Evolutionary conservation across 1,284 basidiomycete genomes (phyloP), one percentile per base, ranked within the genome.

Genomic region (Tetrapyrgos nigripes): DNA sequence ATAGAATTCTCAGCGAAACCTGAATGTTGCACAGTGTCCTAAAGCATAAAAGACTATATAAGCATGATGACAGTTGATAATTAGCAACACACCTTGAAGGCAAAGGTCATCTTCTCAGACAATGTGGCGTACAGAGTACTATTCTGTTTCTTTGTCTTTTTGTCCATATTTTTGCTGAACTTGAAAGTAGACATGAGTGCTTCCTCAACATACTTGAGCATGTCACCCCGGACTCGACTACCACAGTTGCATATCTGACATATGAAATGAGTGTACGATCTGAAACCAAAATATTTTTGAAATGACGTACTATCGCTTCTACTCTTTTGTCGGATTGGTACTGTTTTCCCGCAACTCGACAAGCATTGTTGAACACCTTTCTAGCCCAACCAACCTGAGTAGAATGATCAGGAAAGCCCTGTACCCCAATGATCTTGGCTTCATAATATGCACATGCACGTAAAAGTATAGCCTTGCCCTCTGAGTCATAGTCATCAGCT

Each of bases 1-100:
- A 58, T 58, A 17, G 29, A 19, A 46, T 52, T 37, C 21, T 57
- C 55, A 10, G 51, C 51, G 23, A 33, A 53, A 5, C 10, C 21
- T 11, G 8, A 33, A 13, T 4, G 51, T 9, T 53, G 29, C 10
- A 24, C 19, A 23, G 43, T 26, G 33, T 19, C 37, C 29, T 53
- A 37, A 3, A 23, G 8, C 14, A 23, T 52, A 6, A n/a, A 24
- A 33, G 37, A 11, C 10, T 23, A 23, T 50, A 37, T 27, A 37
- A 17, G 10, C 8, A 31, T 19, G 23, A 53, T 11, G 26, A 40
- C 37, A n/a, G 31, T 33, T 4, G 9, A 26, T 8, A 11, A 40
- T 11, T 8, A 24, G 21, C 19, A 26, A n/a, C 40, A 37, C 28
- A 37, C 52, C 52, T 53, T 53, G 37, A 45, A 53, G 8, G 43